These are phyloP conservation scores for Cordyceps militaris DNA, from an alignment of 2,329 filamentous ascomycete genomes.

Conservation along the genomic window DNA sequence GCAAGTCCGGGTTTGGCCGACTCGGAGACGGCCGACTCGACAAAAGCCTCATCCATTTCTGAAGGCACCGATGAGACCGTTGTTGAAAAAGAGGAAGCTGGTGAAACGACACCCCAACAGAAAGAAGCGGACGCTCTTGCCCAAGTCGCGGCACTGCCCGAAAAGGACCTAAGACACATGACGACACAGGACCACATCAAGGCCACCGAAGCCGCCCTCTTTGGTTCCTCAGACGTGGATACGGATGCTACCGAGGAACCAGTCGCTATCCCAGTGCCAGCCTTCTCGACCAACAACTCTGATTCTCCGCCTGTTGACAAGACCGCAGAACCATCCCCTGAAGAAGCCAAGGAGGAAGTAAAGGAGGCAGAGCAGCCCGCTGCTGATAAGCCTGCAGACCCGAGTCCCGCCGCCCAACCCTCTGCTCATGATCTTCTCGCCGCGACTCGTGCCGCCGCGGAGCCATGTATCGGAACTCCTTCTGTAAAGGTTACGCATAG, in stretches of 20 bases:
- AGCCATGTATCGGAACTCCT: slow-evolving; percentile 13
- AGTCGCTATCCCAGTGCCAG: slow-evolving; percentile 31
- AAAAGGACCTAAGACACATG: background rate
- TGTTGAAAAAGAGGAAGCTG: slow-evolving; percentile 27
- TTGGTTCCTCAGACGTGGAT: slow-evolving; percentile 10
- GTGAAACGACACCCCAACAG: slow-evolving; percentile 8
- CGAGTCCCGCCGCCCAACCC: slow-evolving; percentile 10
- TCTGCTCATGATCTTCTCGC: slow-evolving; percentile 24
- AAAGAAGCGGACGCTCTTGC: slow-evolving; percentile 12
- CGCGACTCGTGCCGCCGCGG: slow-evolving; percentile 17
- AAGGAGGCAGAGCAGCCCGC: background rate
- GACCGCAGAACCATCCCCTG: background rate
- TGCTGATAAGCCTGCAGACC: background rate
- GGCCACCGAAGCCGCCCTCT: slow-evolving; percentile 18
- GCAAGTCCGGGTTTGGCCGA: slow-evolving; percentile 45
- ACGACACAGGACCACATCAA: slow-evolving; percentile 4
- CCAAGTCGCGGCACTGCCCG: background rate
- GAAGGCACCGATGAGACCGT: slow-evolving; percentile 56
- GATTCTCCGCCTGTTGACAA: background rate
- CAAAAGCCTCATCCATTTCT: slow-evolving; percentile 56
- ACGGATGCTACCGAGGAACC: slow-evolving; percentile 2
- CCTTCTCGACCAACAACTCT: slow-evolving; percentile 31
- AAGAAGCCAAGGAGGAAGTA: background rate
- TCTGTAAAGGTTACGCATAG: slow-evolving; percentile 1
- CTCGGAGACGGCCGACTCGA: slow-evolving; percentile 52